These are phyloP conservation scores for Euphorbia schlechtendalii DNA, from an alignment of 441 rosid genomes.

Conservation along the genomic window DNA sequence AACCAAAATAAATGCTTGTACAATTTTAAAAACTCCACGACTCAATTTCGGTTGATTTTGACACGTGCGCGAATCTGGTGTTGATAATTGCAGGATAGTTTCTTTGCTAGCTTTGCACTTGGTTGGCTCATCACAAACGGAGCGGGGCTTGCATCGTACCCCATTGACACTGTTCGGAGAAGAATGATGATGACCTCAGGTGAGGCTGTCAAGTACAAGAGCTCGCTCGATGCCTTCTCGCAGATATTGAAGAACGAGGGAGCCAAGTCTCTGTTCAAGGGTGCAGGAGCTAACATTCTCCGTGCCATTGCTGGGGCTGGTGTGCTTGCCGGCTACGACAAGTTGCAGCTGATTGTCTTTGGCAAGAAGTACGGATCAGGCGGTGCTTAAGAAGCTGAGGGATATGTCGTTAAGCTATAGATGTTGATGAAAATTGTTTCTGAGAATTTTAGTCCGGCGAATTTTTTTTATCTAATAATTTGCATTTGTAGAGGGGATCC, in stretches of 20 bases:
- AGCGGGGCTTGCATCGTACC: constrained; percentile 85
- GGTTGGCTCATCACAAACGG: constrained; percentile 91
- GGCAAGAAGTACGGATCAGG: constrained; percentile 79
- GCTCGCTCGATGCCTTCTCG: constrained; percentile 63
- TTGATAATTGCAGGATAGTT: constrained; percentile 54
- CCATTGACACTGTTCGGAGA: constrained; percentile 80
- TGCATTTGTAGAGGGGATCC: no score
- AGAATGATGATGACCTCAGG: constrained; percentile 99
- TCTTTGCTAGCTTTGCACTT: constrained; percentile 76
- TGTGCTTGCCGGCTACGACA: constrained; percentile 89
- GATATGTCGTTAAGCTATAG: no score
- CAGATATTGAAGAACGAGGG: constrained; percentile 75
- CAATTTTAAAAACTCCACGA: no score
- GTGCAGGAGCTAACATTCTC: constrained; percentile 87
- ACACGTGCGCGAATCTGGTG: no score
- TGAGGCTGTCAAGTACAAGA: constrained; percentile 82
- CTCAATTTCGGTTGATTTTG: no score
- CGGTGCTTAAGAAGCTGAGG: constrained; percentile 39
- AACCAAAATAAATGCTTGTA: not conserved
- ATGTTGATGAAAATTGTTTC: no score
- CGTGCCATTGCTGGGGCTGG: constrained; percentile 96
- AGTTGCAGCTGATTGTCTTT: no score
- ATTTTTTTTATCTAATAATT: no score
- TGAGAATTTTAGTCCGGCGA: no score
- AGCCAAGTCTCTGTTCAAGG: constrained; percentile 74